Evolutionary conservation across 371 early-diverging fungal species (phyloP).

Genomic region (Conidiobolus incongruus): DNA sequence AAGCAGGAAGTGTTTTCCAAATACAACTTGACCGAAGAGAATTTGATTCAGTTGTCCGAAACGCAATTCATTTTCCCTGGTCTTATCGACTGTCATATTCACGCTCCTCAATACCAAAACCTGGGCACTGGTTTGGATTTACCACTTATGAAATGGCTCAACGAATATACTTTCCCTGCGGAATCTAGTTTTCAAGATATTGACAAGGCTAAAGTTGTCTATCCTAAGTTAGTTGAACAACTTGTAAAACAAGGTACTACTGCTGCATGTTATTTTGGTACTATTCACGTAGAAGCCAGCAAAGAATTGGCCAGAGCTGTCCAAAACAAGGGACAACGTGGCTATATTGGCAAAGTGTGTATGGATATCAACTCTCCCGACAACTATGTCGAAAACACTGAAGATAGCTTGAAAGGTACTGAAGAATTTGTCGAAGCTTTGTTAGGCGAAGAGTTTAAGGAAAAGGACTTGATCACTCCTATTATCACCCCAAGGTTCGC

Average conservation of each 20-base stretch:
- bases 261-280: constrained; percentile 75
- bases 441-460: no score
- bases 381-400: constrained; percentile 41
- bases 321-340: constrained; percentile 56
- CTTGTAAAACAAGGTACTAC: constrained; percentile 64
- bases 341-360: constrained; percentile 80
- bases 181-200: constrained; percentile 55
- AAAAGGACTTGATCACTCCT: no score
- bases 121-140: constrained; percentile 72
- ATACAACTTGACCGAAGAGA: no score
- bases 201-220: no score
- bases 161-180: constrained; percentile 62
- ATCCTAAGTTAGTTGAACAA: no score
- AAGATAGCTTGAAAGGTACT: constrained; percentile 29
- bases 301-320: constrained; percentile 44
- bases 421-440: no score
- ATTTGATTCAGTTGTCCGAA: no score
- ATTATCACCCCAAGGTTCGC: no score
- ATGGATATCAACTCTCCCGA: constrained; percentile 78
- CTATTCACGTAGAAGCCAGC: constrained; percentile 55
- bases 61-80: no score
- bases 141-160: constrained; percentile 70
- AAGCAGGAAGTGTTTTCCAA: no score
- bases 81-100: no score
- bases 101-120: constrained; percentile 79